A percentile compares a stretch with the other conserved stretches of the same genome.
Conservation (phyloP, 192 early-diverging fungal species). For the Allomyces javanicus region DNA sequence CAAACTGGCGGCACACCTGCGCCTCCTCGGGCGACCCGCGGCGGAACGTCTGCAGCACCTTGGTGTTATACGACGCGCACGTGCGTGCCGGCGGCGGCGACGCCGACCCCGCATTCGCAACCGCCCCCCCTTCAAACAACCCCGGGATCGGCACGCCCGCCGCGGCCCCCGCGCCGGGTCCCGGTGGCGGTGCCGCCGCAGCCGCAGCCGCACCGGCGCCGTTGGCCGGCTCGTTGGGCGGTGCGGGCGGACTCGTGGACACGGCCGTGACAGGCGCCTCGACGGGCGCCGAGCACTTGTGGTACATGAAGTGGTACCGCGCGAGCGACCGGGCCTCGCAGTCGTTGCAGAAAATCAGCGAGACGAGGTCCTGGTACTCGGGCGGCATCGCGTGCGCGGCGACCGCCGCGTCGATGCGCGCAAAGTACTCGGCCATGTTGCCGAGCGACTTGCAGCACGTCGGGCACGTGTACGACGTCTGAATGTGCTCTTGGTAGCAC, state of each 20-base stretch:
- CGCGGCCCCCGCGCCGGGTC: too few relatives aligned
- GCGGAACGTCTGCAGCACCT: conserved; percentile 41
- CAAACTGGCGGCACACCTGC: too few relatives aligned
- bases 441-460: conserved; percentile 81
- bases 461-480: conserved; percentile 86
- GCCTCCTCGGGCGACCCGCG: neutral
- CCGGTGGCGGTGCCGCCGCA: too few relatives aligned
- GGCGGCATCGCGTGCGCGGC: conserved; percentile 68
- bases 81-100: conserved; percentile 4
- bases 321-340: conserved; percentile 67
- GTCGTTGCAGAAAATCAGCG: conserved; percentile 81
- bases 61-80: conserved; percentile 83
- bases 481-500: conserved; percentile 64
- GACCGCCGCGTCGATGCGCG: conserved; percentile 61
- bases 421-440: conserved; percentile 62
- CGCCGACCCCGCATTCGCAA: too few relatives aligned
- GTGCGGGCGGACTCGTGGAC: neutral
- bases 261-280: neutral
- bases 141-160: too few relatives aligned
- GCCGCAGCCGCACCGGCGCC: too few relatives aligned
- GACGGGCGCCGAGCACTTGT: conserved; percentile 47
- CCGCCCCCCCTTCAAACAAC: too few relatives aligned
- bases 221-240: neutral
- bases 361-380: conserved; percentile 56
- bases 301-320: conserved; percentile 88